Base-by-base conservation (phyloP, 2,329 filamentous ascomycete genomes). In the Trichoderma sp. region DNA sequence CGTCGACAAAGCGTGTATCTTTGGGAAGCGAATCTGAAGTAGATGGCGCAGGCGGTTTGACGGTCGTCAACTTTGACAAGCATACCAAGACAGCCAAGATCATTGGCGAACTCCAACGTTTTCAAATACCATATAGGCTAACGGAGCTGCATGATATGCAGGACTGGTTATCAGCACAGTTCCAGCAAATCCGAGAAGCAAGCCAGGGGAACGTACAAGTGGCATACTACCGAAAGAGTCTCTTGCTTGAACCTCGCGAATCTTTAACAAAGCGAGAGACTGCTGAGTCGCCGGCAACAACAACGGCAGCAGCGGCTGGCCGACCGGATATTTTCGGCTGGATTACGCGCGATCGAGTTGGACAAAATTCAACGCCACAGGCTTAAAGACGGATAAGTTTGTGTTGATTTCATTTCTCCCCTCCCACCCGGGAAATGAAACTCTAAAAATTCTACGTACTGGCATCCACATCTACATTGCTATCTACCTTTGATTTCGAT, bases 21-120 rank as follows among this genome's bases (percentile, higher is more conserved):
- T 77, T 83, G 4, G 80, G 80, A 29, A 73, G 74, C 27, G 79
- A 85, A 77, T 83, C 84, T 7, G 83, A 84, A 16, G 88, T 92
- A n/a, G 86, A 89, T 35, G 86, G 88, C 40, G 86, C 89, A 16
- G 86, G 88, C 19, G 87, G 89, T 31, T 86, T 93, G 75, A 89
- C 89, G 0, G 92, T 98, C 37, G 93, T 99, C 85, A 99, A 99
- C 81, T 98, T 97, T 75, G 95, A 98, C 84, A 98, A 98, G 82
- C 94, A 98, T 78, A 92, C 90, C 75, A 93, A 94, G 74, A 98
- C 94, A 3, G 94, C 95, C 57, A 96, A 94, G 81, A 96, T 98
- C 77, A 97, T 99, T 75, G 92, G 93, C 72, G 95, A 98, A 75
- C 87, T 99, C 8, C 96, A 99, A 79, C 91, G 94, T 21, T 98